Percentiles rank a stretch among this genome's conserved stretches.
phyloP scores from a whole-genome alignment of 23 red algal species.

The Pyropia haitanensis region DNA sequence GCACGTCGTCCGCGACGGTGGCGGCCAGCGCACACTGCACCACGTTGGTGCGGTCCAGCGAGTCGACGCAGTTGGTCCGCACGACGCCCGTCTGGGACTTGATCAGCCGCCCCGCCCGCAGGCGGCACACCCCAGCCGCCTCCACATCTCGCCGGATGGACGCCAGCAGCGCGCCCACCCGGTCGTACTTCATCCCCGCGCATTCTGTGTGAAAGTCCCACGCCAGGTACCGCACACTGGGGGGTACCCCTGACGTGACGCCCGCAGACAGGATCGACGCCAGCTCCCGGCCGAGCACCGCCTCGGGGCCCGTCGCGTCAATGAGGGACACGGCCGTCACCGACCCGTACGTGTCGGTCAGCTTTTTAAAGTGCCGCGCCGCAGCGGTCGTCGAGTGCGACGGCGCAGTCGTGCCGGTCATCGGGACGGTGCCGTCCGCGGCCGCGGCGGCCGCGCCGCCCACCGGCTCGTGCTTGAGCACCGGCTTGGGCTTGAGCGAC shows the following conservation, averaged over 20 bases:
- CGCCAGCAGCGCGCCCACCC: conserved; percentile 56
- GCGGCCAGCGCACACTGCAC: conserved; percentile 79
- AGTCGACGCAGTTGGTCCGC: conserved; percentile 88
- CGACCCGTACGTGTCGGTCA: conserved; percentile 69
- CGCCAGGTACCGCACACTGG: conserved; percentile 63
- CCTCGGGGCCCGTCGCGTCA: conserved; percentile 58
- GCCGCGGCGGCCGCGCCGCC: conserved; percentile 15
- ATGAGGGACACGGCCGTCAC: conserved; percentile 71
- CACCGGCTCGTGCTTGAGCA: conserved; percentile 26
- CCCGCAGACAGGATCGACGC: conserved; percentile 16
- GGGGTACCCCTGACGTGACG: conserved; percentile 26
- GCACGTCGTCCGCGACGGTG: conserved; percentile 40
- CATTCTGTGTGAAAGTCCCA: conserved; percentile 87
- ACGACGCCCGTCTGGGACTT: conserved; percentile 57
- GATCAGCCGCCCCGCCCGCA: conserved; percentile 2
- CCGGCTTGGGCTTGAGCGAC: conserved; percentile 67
- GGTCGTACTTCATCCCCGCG: conserved; percentile 89
- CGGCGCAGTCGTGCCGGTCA: too few relatives aligned
- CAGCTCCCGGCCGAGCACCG: conserved; percentile 4
- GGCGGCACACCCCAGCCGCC: conserved; percentile 7
- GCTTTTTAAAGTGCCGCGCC: conserved; percentile 67
- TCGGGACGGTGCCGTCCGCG: too few relatives aligned
- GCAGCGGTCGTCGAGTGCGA: conserved; percentile 28
- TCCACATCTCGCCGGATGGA: conserved; percentile 44
- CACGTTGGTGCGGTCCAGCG: conserved; percentile 93